phyloP scores from a whole-genome alignment of 306 rosid genomes.

The Senna tora region DNA sequence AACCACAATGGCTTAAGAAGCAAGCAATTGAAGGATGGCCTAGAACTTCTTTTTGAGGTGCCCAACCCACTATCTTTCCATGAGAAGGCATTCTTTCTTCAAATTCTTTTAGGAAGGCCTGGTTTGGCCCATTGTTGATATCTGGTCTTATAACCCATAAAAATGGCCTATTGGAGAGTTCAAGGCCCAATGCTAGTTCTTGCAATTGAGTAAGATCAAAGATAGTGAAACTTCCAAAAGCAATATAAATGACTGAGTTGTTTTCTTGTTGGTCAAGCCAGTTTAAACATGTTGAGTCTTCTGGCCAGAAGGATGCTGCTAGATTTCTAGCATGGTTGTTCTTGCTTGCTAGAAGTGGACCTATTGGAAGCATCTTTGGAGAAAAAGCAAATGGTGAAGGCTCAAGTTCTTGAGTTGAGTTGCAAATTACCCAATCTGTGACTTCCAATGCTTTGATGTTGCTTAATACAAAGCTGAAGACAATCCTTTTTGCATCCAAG shows the following conservation, averaged over 20 bases:
- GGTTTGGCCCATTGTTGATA: background rate
- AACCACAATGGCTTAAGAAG: slow-evolving; percentile 45
- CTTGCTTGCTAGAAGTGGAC: slow-evolving; percentile 39
- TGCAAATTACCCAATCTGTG: slow-evolving; percentile 44
- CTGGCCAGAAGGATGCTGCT: slow-evolving; percentile 38
- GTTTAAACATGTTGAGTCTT: slow-evolving; percentile 41
- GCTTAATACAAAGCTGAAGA: background rate
- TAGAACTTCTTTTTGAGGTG: slow-evolving; percentile 37
- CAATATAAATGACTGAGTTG: slow-evolving; percentile 43
- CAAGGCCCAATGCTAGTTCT: slow-evolving; percentile 46
- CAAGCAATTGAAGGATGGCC: slow-evolving; percentile 40
- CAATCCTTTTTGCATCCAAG: slow-evolving; percentile 1
- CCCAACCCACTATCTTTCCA: slow-evolving; percentile 38
- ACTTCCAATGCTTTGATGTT: background rate
- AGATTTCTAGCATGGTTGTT: slow-evolving; percentile 3
- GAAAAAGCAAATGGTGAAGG: slow-evolving; percentile 33
- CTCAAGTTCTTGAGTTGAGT: slow-evolving; percentile 43
- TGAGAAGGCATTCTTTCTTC: slow-evolving; percentile 19
- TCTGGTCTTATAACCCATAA: slow-evolving; percentile 44
- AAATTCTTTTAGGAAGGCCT: slow-evolving; percentile 29
- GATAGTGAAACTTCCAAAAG: slow-evolving; percentile 45
- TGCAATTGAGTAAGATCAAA: slow-evolving; percentile 31
- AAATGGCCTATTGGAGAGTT: slow-evolving; percentile 39
- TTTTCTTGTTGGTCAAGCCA: slow-evolving; percentile 43
- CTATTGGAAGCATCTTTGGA: slow-evolving; percentile 42